These are phyloP conservation scores for Rosa hybrid DNA, from an alignment of 331 rosid genomes.

Conservation along the genomic window DNA sequence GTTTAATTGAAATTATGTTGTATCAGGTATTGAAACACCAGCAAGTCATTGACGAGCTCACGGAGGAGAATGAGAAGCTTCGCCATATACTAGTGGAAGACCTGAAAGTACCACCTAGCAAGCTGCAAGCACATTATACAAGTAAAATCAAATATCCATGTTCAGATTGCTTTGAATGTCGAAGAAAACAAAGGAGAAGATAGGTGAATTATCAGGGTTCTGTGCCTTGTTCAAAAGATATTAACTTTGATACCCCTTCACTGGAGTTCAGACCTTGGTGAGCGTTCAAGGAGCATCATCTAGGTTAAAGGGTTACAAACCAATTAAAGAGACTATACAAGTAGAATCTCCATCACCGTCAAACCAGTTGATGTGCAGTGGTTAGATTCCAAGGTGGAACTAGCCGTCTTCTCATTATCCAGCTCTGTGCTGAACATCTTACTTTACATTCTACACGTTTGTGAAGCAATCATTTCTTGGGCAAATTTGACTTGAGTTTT, in stretches of 20 bases:
- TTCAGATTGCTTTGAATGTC: slow-evolving; percentile 75
- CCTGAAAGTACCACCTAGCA: slow-evolving; percentile 71
- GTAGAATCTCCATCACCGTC: not conserved
- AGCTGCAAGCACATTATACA: slow-evolving; percentile 57
- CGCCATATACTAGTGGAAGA: slow-evolving; percentile 78
- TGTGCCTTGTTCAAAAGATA: slow-evolving; percentile 18
- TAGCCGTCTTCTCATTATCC: not conserved
- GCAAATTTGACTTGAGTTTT: not conserved
- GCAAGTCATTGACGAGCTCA: slow-evolving; percentile 79
- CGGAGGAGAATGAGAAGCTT: slow-evolving; percentile 86
- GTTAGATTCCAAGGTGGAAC: not conserved
- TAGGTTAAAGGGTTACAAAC: not conserved
- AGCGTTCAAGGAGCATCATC: not conserved
- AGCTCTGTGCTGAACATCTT: not conserved
- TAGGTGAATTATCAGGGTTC: slow-evolving; percentile 29
- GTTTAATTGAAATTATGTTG: slow-evolving; percentile 14
- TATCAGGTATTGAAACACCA: slow-evolving; percentile 87
- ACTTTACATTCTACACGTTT: not conserved
- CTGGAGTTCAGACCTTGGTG: slow-evolving; percentile 10
- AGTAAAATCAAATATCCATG: slow-evolving; percentile 52
- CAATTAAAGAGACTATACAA: not conserved
- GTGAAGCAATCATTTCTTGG: not conserved
- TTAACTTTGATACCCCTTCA: slow-evolving; percentile 8
- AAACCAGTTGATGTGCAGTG: not conserved
- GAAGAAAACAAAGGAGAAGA: slow-evolving; percentile 71